Evolutionary conservation across 495 filamentous ascomycete species (phyloP), one percentile per base, ranked within the genome.

Genomic region (Talaromyces thailandensis): DNA sequence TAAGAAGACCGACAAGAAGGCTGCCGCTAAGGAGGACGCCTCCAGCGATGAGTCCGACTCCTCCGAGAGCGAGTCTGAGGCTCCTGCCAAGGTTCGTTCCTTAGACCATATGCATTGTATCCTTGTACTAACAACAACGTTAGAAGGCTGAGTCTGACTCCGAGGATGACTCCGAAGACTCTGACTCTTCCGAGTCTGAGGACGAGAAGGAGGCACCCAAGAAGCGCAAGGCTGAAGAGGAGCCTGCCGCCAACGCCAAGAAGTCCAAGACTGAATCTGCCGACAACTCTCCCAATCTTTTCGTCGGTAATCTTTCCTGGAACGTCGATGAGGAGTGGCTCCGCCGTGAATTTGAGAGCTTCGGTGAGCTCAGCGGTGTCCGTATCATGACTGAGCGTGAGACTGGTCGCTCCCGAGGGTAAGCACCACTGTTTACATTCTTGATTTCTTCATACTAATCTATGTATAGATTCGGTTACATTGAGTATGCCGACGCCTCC

Each of bases 251-350:
- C 48, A 71, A 81, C 26, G 73, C 82, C 60, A 98, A 98, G 87
- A 96, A 96, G 84, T 75, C 78, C 72, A 97, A 96, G 88, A 84
- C 83, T 21, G 85, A 85, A 35, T 80, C 76, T 14, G 82, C 83
- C 32, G 81, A 83, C 43, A 82, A 85, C 71, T 81, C 82, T 23
- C 82, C 81, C 71, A 92, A 88, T 71, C 86, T 98, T 55, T 97
- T 96, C 77, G 85, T 95, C 66, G 95, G 94, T 65, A 93, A 92
- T 79, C 82, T 98, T 61, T 93, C 91, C 68, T 98, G 92, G 92
- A 93, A 88, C 69, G 80, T 98, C 57, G 92, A 96, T 68, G 94
- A 98, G 73, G 89, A 94, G 64, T 91, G 87, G 85, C 86, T 98
- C 60, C 82, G 82, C 64, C 83, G 87, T 65, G 89, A 96, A 75